These are phyloP conservation scores for Mercurialis annua DNA, from an alignment of 345 rosid genomes.

Conservation along the genomic window DNA sequence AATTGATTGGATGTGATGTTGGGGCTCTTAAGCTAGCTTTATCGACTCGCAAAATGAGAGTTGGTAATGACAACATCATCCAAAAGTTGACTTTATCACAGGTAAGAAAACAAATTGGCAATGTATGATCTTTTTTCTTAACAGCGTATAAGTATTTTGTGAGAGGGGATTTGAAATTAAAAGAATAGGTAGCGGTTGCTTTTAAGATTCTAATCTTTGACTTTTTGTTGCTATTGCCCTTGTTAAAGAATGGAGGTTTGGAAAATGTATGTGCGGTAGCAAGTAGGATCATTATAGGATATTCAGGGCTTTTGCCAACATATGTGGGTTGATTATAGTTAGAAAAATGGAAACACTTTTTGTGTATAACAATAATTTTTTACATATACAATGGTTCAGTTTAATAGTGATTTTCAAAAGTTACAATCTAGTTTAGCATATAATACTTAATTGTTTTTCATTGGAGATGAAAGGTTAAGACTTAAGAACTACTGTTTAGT, in stretches of 20 bases:
- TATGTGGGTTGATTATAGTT: too few relatives aligned
- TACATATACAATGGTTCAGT: too few relatives aligned
- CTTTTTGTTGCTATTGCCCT: not conserved
- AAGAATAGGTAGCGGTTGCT: not conserved
- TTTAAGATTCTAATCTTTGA: not conserved
- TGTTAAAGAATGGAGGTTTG: not conserved
- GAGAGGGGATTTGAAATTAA: not conserved
- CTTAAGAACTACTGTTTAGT: too few relatives aligned
- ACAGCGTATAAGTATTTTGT: not conserved
- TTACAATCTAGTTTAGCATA: too few relatives aligned
- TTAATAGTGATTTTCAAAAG: too few relatives aligned
- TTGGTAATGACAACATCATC: slow-evolving; percentile 82
- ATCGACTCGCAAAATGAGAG: slow-evolving; percentile 92
- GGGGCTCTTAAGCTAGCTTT: slow-evolving; percentile 67
- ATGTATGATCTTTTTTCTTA: not conserved
- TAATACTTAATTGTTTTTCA: too few relatives aligned
- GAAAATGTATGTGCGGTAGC: not conserved
- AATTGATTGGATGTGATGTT: slow-evolving; percentile 72
- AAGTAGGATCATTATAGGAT: not conserved
- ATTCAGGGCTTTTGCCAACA: not conserved
- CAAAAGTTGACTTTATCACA: slow-evolving; percentile 84
- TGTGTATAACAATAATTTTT: too few relatives aligned
- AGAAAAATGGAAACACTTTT: too few relatives aligned
- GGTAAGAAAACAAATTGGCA: slow-evolving; percentile 38
- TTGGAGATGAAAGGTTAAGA: too few relatives aligned